Evolutionary conservation across 495 filamentous ascomycete genomes (phyloP).

Genomic region (Trypethelium eluteriae): DNA sequence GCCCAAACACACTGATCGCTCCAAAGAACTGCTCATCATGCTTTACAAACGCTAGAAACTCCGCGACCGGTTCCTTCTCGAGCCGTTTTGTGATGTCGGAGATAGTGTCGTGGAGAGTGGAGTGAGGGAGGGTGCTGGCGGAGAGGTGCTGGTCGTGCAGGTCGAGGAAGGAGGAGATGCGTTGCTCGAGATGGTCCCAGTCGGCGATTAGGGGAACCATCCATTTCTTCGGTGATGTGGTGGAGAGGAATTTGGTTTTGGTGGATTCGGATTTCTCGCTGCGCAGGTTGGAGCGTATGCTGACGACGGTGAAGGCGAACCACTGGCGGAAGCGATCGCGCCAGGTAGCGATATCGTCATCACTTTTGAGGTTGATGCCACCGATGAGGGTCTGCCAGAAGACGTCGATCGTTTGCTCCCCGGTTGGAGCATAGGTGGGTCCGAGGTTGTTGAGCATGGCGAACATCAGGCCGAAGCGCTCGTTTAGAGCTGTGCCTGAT

Average conservation of each 20-base stretch:
- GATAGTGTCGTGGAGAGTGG: neutral
- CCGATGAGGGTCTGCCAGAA: constrained; percentile 4
- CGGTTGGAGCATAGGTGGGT: neutral
- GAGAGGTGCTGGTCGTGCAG: neutral
- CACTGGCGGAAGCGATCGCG: neutral
- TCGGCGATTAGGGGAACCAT: neutral
- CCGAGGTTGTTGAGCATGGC: neutral
- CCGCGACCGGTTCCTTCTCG: neutral
- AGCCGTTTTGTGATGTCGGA: neutral
- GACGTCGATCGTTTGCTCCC: neutral
- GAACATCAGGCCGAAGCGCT: constrained; percentile 4
- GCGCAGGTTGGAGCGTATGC: neutral
- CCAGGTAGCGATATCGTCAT: neutral
- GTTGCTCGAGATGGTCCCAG: neutral
- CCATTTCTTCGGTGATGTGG: constrained; percentile 1
- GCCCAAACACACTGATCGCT: neutral
- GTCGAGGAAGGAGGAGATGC: neutral
- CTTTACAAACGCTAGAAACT: neutral
- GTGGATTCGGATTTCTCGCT: neutral
- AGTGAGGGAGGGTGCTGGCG: neutral
- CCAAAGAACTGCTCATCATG: neutral
- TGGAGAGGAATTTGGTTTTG: neutral
- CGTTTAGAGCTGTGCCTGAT: neutral
- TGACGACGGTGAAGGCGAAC: neutral
- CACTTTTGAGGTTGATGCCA: neutral